These are phyloP conservation scores for Penicillium hesseltinei DNA, from an alignment of 2,329 filamentous ascomycete genomes.

Conservation along the genomic window DNA sequence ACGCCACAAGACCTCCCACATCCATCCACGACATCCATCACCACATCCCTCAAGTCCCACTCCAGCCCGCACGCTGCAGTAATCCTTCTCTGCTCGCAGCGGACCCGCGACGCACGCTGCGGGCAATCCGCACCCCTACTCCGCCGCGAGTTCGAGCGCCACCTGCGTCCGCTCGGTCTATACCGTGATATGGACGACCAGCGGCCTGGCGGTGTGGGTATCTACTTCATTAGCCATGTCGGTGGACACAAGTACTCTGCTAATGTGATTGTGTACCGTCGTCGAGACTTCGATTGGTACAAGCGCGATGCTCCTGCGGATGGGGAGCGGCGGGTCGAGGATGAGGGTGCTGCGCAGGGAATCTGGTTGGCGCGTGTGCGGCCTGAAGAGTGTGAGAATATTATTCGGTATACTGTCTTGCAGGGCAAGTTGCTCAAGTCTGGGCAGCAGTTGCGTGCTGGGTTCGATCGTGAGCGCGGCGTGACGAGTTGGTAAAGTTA, in stretches of 20 bases:
- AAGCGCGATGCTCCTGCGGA: conserved; percentile 19
- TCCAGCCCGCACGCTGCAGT: conserved; percentile 79
- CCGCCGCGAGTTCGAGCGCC: conserved; percentile 83
- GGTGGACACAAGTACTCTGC: conserved; percentile 96
- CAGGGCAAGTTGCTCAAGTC: conserved; percentile 95
- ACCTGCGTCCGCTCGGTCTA: conserved; percentile 78
- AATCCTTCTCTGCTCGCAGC: conserved; percentile 90
- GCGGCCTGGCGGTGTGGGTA: conserved; percentile 84
- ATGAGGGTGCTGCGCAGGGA: conserved; percentile 72
- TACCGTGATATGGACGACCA: conserved; percentile 86
- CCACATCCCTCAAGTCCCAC: conserved; percentile 53
- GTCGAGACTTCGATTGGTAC: conserved; percentile 46
- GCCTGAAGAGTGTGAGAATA: conserved; percentile 89
- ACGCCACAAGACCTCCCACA: conserved; percentile 9
- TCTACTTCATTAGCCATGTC: conserved; percentile 95
- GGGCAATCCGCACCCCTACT: conserved; percentile 89
- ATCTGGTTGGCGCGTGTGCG: conserved; percentile 85
- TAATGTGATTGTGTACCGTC: conserved; percentile 88
- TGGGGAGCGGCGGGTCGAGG: conserved; percentile 35
- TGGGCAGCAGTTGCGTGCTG: conserved; percentile 77
- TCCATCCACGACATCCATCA: conserved; percentile 28
- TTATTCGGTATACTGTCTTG: conserved; percentile 82
- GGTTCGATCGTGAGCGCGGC: conserved; percentile 80
- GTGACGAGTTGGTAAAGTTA: conserved; percentile 75
- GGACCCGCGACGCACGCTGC: conserved; percentile 90